These are phyloP conservation scores for Purpureocillium takamizusanense DNA, from an alignment of 2,329 filamentous ascomycete genomes.

Conservation along the genomic window DNA sequence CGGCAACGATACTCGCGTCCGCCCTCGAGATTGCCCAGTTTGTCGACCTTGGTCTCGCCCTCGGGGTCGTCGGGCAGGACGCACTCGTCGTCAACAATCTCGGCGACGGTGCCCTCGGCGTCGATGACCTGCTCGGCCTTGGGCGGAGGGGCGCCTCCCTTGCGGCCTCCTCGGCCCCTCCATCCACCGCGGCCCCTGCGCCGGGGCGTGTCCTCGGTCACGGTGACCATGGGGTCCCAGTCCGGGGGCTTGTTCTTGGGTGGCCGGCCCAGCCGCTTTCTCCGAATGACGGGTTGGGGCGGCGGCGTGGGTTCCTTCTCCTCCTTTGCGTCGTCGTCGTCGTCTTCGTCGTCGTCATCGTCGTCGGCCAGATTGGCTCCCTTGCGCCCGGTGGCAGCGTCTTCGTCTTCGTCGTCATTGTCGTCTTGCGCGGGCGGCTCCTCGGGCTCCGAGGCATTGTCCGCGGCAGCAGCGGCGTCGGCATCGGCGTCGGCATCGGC, in stretches of 20 bases:
- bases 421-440: constrained; percentile 13
- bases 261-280: constrained; percentile 74
- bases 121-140: constrained; percentile 80
- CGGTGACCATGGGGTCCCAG: constrained; percentile 58
- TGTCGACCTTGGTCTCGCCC: constrained; percentile 90
- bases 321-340: constrained; percentile 32
- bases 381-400: constrained; percentile 19
- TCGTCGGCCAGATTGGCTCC: constrained; percentile 38
- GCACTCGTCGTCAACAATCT: constrained; percentile 88
- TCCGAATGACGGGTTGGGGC: constrained; percentile 56
- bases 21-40: constrained; percentile 70
- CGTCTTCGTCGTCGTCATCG: constrained; percentile 19
- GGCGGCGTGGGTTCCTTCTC: constrained; percentile 44
- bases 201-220: constrained; percentile 50
- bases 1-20: constrained; percentile 90
- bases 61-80: constrained; percentile 78
- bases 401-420: constrained; percentile 22
- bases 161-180: constrained; percentile 55
- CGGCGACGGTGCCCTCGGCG: constrained; percentile 85
- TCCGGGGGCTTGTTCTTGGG: constrained; percentile 78
- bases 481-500: constrained; percentile 18
- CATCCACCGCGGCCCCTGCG: constrained; percentile 63
- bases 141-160: constrained; percentile 63
- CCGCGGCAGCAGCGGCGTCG: constrained; percentile 5
- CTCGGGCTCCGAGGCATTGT: constrained; percentile 8